Percentiles rank a stretch among this genome's conserved stretches.
These are phyloP conservation scores for Loxodes magnus DNA, from an alignment of 73 alveolate species.

Conservation along the genomic window DNA sequence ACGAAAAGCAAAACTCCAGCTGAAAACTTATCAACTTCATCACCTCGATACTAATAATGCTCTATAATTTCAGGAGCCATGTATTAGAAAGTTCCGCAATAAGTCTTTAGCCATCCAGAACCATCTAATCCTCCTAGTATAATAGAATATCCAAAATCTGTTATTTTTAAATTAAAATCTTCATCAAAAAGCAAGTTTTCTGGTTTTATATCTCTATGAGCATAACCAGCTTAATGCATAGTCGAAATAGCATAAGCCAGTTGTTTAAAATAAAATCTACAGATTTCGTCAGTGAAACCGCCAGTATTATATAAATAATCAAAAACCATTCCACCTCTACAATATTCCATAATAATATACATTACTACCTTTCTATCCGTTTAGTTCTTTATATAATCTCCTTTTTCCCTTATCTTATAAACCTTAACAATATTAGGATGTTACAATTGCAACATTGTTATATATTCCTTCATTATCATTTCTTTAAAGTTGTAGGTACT, in stretches of 20 bases:
- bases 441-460: constrained; percentile 25
- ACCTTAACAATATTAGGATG: constrained; percentile 45
- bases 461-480: constrained; percentile 33
- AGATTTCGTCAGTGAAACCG: constrained; percentile 48
- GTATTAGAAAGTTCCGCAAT: constrained; percentile 44
- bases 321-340: constrained; percentile 73
- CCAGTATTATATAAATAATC: constrained; percentile 67
- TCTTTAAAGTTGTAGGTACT: constrained; percentile 14
- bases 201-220: constrained; percentile 76
- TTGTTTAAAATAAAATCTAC: constrained; percentile 65
- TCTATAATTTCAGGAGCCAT: constrained; percentile 51
- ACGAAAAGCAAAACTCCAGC: constrained; percentile 36
- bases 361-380: constrained; percentile 17
- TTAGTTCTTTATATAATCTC: constrained; percentile 13
- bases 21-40: constrained; percentile 36
- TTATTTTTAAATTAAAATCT: constrained; percentile 46
- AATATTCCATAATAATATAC: constrained; percentile 52
- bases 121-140: constrained; percentile 38
- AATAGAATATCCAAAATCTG: constrained; percentile 76
- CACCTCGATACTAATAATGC: constrained; percentile 21
- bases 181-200: constrained; percentile 60
- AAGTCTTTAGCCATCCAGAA: constrained; percentile 22
- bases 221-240: constrained; percentile 44
- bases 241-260: constrained; percentile 53
- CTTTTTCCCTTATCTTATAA: constrained; percentile 22